A percentile compares a stretch with the other conserved stretches of the same genome.
These are phyloP conservation scores for Elymus sibiricus DNA, from an alignment of 176 grass and related monocot genomes.

Conservation along the genomic window DNA sequence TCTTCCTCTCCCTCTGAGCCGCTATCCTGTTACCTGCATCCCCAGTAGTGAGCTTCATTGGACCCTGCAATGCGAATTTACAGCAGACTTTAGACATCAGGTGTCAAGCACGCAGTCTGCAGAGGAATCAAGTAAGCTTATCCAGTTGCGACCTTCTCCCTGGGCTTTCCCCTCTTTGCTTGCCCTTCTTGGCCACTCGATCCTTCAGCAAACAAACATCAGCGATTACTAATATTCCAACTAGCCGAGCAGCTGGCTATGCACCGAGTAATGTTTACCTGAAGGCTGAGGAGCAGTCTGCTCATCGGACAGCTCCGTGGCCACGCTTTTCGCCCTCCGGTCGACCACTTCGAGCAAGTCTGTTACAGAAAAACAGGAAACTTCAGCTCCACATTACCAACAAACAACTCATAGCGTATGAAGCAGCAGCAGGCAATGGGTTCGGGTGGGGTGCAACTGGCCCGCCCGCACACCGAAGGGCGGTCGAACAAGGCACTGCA, in stretches of 20 bases:
- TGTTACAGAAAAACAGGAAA: conserved; percentile 27
- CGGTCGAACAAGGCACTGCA: conserved; percentile 19
- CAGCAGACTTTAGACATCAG: conserved; percentile 11
- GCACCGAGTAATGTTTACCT: conserved; percentile 46
- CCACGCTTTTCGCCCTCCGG: conserved; percentile 90
- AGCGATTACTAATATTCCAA: neutral
- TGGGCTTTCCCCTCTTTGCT: conserved; percentile 61
- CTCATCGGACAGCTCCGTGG: conserved; percentile 77
- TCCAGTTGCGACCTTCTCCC: conserved; percentile 62
- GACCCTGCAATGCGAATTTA: conserved; percentile 39
- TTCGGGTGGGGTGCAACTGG: conserved; percentile 18
- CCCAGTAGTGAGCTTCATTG: conserved; percentile 50
- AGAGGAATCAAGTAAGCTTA: conserved; percentile 14
- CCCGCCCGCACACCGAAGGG: neutral
- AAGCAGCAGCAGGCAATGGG: neutral
- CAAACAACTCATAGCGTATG: neutral
- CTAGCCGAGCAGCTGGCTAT: neutral
- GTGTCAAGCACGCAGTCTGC: neutral
- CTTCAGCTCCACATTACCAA: conserved; percentile 8
- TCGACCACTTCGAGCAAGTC: conserved; percentile 98
- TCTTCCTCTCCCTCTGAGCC: conserved; percentile 55
- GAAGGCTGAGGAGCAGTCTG: conserved; percentile 57
- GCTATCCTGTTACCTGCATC: conserved; percentile 32
- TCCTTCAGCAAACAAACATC: conserved; percentile 47
- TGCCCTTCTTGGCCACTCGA: conserved; percentile 54